These are phyloP conservation scores for Glutinoglossum americanum DNA, from an alignment of 495 filamentous ascomycete species.

Conservation along the genomic window DNA sequence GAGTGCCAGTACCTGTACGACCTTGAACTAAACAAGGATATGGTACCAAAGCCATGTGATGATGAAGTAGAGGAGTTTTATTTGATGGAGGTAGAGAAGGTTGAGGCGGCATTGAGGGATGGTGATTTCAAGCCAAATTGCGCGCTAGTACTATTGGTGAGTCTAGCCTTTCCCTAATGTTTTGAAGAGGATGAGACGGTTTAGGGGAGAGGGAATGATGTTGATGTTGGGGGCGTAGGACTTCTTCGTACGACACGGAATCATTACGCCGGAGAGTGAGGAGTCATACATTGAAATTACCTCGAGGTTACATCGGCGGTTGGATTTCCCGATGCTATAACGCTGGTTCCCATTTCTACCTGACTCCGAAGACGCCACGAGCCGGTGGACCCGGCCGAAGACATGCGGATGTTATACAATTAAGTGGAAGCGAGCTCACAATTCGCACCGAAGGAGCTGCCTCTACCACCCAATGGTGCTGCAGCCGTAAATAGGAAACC, in stretches of 20 bases:
- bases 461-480: neutral
- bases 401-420: neutral
- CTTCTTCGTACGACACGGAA: conserved; percentile 74
- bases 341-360: neutral
- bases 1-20: conserved; percentile 89
- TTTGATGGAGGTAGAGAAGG: conserved; percentile 51
- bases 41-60: conserved; percentile 55
- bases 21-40: conserved; percentile 46
- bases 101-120: conserved; percentile 41
- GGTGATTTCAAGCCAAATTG: conserved; percentile 92
- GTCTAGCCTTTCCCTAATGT: neutral
- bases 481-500: neutral
- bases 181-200: neutral
- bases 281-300: conserved; percentile 58
- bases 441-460: neutral
- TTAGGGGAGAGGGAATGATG: neutral
- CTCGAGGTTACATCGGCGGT: conserved; percentile 49
- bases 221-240: neutral
- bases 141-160: conserved; percentile 26
- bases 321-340: conserved; percentile 54
- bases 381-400: neutral
- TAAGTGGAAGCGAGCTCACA: neutral
- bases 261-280: conserved; percentile 67
- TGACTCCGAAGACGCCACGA: neutral
- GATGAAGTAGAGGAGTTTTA: conserved; percentile 76